Evolutionary conservation across 2,329 filamentous ascomycete species (phyloP).

Genomic region (Bipolaris sorokiniana): DNA sequence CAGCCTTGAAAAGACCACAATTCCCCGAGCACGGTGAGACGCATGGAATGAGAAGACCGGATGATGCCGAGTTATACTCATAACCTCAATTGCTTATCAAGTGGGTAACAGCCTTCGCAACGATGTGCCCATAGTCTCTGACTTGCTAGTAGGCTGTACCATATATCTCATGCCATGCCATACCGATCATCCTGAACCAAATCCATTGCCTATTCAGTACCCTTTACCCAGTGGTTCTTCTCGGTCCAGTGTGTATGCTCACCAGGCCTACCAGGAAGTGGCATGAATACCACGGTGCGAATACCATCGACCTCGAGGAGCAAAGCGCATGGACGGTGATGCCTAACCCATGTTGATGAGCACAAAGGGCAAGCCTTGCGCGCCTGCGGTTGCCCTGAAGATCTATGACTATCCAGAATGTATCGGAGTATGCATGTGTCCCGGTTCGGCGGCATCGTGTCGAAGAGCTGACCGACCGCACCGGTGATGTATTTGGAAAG

Average conservation of each 20-base stretch:
- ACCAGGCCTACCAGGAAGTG: slow-evolving; percentile 7
- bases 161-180: neutral
- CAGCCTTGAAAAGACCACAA: slow-evolving; percentile 40
- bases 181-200: neutral
- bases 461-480: neutral
- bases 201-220: neutral
- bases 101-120: neutral
- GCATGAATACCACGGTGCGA: slow-evolving; percentile 22
- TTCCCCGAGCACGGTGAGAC: slow-evolving; percentile 8
- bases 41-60: slow-evolving; percentile 9
- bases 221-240: slow-evolving; percentile 14
- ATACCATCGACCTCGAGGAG: slow-evolving; percentile 16
- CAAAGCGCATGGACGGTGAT: slow-evolving; percentile 19
- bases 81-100: neutral
- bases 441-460: slow-evolving; percentile 8
- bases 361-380: slow-evolving; percentile 16
- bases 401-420: slow-evolving; percentile 12
- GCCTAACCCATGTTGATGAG: neutral
- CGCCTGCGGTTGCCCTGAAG: slow-evolving; percentile 7
- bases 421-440: slow-evolving; percentile 18
- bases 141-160: neutral
- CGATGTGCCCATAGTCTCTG: neutral
- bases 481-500: slow-evolving; percentile 8
- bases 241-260: slow-evolving; percentile 2
- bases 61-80: slow-evolving; percentile 16